A percentile compares a stretch with the other conserved stretches of the same genome.
Conservation (phyloP, 768 basidiomycete genomes). For the Pholiota conissans region DNA sequence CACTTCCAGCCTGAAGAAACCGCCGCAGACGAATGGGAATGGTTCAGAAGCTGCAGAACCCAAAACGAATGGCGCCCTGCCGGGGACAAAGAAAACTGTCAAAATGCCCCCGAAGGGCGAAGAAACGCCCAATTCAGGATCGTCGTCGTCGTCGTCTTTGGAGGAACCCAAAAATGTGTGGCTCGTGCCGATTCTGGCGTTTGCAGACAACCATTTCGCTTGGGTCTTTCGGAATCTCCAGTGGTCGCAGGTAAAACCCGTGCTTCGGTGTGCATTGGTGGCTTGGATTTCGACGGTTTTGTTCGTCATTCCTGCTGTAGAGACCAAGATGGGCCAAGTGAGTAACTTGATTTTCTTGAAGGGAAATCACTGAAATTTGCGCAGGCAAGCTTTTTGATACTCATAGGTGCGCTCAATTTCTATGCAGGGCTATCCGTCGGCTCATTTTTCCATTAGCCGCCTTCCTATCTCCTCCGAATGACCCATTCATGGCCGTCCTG, state of each 20-base stretch:
- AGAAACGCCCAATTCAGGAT: background rate
- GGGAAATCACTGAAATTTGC: background rate
- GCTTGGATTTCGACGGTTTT: conserved; percentile 63
- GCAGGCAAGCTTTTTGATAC: conserved; percentile 66
- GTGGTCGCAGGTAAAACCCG: conserved; percentile 62
- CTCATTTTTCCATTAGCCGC: conserved; percentile 39
- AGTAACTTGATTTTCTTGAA: conserved; percentile 7
- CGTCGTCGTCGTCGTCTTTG: background rate
- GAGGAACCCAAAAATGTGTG: background rate
- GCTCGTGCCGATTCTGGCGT: background rate
- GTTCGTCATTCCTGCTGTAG: conserved; percentile 53
- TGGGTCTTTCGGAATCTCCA: conserved; percentile 63
- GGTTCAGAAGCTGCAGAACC: background rate
- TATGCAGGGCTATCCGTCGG: background rate
- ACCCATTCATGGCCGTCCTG: conserved; percentile 66
- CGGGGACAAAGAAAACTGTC: background rate
- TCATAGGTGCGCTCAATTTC: conserved; percentile 44
- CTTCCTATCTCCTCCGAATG: conserved; percentile 65
- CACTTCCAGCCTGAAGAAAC: background rate
- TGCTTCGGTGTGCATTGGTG: conserved; percentile 58
- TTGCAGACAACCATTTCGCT: conserved; percentile 12
- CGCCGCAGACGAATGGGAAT: background rate
- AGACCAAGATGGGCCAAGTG: conserved; percentile 59
- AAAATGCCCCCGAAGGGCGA: background rate
- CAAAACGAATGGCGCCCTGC: background rate